Percentiles rank a stretch among this genome's conserved stretches.
phyloP scores from a whole-genome alignment of 1,284 basidiomycete species.

The Fomitopsis betulina region DNA sequence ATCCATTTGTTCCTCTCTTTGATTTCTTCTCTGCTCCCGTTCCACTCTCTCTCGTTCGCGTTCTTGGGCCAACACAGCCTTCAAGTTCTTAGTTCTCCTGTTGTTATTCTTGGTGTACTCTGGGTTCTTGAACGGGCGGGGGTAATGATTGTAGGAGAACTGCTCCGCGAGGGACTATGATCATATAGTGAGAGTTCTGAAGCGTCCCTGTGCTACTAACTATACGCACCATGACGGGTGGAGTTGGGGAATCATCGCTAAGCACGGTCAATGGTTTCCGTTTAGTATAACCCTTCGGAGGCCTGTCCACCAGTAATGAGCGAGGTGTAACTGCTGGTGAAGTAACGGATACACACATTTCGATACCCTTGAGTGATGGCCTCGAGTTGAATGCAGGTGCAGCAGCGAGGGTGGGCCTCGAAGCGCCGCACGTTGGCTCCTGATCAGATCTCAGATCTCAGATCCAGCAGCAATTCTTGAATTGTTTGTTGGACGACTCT shows the following conservation, averaged over 20 bases:
- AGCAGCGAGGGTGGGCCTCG: too few relatives aligned
- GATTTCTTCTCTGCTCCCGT: conserved; percentile 49
- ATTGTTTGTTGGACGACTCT: background rate
- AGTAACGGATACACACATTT: background rate
- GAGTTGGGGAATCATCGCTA: conserved; percentile 27
- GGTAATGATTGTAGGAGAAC: conserved; percentile 61
- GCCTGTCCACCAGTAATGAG: conserved; percentile 14
- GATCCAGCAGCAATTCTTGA: background rate
- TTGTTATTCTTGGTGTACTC: conserved; percentile 63
- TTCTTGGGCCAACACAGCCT: conserved; percentile 70
- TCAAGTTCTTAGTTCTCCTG: conserved; percentile 70
- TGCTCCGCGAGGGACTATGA: conserved; percentile 61
- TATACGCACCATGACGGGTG: conserved; percentile 19
- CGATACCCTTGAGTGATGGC: too few relatives aligned
- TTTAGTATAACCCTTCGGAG: conserved; percentile 27
- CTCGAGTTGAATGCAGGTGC: background rate
- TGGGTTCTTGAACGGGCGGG: conserved; percentile 73
- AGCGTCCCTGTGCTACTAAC: background rate
- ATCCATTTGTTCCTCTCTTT: conserved; percentile 42
- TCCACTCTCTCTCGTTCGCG: conserved; percentile 66
- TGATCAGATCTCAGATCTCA: background rate
- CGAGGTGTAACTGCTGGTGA: background rate
- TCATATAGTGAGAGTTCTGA: background rate
- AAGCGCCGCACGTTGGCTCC: too few relatives aligned
- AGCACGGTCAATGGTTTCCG: conserved; percentile 18